A percentile compares a stretch with the other conserved stretches of the same genome.
Evolutionary conservation across 1,139 yeast genomes (phyloP).

Genomic region (Meyerozyma sp.): DNA sequence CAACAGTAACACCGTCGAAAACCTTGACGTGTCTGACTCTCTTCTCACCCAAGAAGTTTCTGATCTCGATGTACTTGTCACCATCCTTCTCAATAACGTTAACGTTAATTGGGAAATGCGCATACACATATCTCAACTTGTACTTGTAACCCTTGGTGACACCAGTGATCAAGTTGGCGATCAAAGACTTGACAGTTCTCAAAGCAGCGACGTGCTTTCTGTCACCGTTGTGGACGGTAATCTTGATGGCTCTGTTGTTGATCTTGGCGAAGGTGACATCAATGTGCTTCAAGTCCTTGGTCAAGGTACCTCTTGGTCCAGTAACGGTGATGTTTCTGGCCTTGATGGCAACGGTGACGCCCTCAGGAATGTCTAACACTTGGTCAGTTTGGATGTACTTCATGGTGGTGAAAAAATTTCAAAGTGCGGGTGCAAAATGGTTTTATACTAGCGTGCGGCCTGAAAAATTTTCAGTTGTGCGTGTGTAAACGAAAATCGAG

Average conservation of each 20-base stretch:
- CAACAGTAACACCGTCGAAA: slow-evolving; percentile 84
- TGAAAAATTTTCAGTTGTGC: slow-evolving; percentile 1
- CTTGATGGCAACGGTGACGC: slow-evolving; percentile 86
- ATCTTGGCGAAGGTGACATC: slow-evolving; percentile 88
- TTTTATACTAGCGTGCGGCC: neutral
- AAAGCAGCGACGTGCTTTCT: slow-evolving; percentile 99
- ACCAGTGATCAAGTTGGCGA: slow-evolving; percentile 94
- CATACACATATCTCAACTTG: slow-evolving; percentile 99
- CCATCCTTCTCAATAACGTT: slow-evolving; percentile 78
- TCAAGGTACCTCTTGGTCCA: slow-evolving; percentile 97
- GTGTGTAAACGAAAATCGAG: neutral
- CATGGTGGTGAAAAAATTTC: slow-evolving; percentile 40
- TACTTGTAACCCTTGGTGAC: slow-evolving; percentile 98
- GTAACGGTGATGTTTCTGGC: slow-evolving; percentile 86
- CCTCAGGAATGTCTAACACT: slow-evolving; percentile 88
- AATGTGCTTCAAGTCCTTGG: slow-evolving; percentile 90
- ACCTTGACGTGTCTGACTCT: slow-evolving; percentile 83
- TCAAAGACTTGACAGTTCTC: slow-evolving; percentile 96
- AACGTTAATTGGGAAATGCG: slow-evolving; percentile 99
- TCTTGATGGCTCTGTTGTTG: slow-evolving; percentile 67
- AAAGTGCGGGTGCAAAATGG: neutral
- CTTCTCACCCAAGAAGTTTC: slow-evolving; percentile 99
- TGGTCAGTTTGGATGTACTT: slow-evolving; percentile 96
- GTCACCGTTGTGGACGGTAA: slow-evolving; percentile 97
- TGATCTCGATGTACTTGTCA: slow-evolving; percentile 80